Percentiles rank a stretch among this genome's conserved stretches.
phyloP scores from a whole-genome alignment of 2,329 filamentous ascomycete species.

The Xylaria sp. region DNA sequence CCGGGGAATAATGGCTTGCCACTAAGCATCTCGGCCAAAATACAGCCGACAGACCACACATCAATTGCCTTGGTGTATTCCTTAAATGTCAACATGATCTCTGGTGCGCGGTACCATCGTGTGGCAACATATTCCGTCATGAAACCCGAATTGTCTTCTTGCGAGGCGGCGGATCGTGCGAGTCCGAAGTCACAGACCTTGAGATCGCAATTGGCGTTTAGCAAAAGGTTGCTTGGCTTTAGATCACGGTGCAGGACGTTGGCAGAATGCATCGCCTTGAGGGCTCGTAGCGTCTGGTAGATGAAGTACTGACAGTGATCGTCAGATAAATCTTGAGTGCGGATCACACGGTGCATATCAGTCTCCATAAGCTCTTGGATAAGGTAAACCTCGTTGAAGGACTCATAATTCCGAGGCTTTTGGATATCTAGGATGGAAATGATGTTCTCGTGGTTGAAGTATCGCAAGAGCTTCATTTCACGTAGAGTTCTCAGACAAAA shows the following conservation, averaged over 20 bases:
- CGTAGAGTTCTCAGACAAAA: conserved; percentile 95
- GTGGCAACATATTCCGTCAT: conserved; percentile 99
- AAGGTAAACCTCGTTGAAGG: conserved; percentile 96
- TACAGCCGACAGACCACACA: conserved; percentile 98
- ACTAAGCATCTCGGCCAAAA: conserved; percentile 97
- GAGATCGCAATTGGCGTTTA: conserved; percentile 98
- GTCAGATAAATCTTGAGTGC: conserved; percentile 97
- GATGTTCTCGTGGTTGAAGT: conserved; percentile 99
- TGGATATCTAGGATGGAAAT: conserved; percentile 99
- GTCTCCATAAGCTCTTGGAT: conserved; percentile 99
- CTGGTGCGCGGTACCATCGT: conserved; percentile 97
- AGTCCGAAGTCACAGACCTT: conserved; percentile 99
- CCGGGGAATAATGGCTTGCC: conserved; percentile 98
- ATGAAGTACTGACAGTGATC: conserved; percentile 99
- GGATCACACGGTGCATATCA: conserved; percentile 98
- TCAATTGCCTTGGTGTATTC: conserved; percentile 99
- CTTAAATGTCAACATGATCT: conserved; percentile 99
- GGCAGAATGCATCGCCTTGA: conserved; percentile 99
- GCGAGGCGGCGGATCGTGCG: conserved; percentile 92
- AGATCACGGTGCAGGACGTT: conserved; percentile 97
- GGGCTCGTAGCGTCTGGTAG: conserved; percentile 95
- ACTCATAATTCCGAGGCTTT: conserved; percentile 95
- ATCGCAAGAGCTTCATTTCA: conserved; percentile 98
- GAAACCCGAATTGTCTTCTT: conserved; percentile 99
- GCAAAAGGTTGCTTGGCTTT: conserved; percentile 94